Conservation (phyloP, 2,329 filamentous ascomycete genomes). For the Thyridium curvatum region DNA sequence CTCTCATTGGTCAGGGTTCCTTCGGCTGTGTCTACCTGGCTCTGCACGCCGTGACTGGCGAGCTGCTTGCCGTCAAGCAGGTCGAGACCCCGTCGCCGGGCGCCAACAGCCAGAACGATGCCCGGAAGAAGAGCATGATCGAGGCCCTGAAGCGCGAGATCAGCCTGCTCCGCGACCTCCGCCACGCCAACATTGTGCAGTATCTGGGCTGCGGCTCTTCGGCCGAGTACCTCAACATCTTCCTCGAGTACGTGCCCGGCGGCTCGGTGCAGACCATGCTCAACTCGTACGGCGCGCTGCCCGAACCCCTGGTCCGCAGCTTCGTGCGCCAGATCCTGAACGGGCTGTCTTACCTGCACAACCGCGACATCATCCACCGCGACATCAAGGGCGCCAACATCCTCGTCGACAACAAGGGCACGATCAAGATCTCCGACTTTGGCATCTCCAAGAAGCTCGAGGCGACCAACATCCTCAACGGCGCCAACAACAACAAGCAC, state of each 20-base stretch:
- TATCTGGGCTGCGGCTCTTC: constrained; percentile 95
- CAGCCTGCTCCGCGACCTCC: constrained; percentile 83
- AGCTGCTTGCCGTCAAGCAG: constrained; percentile 97
- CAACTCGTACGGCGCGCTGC: constrained; percentile 92
- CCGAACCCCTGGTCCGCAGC: constrained; percentile 88
- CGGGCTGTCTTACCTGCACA: constrained; percentile 88
- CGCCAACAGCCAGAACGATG: constrained; percentile 73
- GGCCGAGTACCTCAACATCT: constrained; percentile 92
- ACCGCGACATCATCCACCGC: constrained; percentile 91
- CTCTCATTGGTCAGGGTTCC: constrained; percentile 91
- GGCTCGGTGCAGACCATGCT: constrained; percentile 98
- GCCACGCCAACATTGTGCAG: constrained; percentile 96
- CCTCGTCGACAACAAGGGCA: constrained; percentile 96
- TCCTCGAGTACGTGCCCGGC: constrained; percentile 96
- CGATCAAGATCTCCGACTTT: constrained; percentile 98
- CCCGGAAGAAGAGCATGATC: constrained; percentile 96
- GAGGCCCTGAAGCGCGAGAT: constrained; percentile 96
- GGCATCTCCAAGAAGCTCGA: constrained; percentile 98
- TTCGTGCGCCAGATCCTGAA: constrained; percentile 95
- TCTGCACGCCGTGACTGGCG: constrained; percentile 90
- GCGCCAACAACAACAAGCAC: constrained; percentile 60
- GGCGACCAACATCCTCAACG: constrained; percentile 74
- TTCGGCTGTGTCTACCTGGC: constrained; percentile 96
- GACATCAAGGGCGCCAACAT: constrained; percentile 99
- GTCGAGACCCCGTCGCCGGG: constrained; percentile 82